Conservation (phyloP, 2,329 filamentous ascomycete species). For the Nothophoma quercina region DNA sequence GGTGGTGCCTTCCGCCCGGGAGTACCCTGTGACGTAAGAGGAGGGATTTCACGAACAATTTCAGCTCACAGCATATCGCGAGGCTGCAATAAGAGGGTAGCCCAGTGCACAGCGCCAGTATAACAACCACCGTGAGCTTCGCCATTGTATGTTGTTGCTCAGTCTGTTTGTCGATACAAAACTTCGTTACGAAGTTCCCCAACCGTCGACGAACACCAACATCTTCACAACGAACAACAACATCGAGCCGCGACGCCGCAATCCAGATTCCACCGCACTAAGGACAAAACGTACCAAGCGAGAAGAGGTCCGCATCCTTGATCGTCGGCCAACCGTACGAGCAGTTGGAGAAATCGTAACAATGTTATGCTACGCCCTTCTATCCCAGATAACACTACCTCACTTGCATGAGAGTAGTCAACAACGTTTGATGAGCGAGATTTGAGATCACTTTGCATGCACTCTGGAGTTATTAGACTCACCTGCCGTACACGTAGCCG, state of each 20-base stretch:
- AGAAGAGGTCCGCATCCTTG: background rate
- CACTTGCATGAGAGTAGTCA: background rate
- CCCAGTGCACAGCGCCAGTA: background rate
- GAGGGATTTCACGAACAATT: background rate
- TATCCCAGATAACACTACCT: background rate
- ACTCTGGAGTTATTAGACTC: slow-evolving; percentile 12
- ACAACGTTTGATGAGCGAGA: background rate
- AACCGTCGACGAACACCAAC: background rate
- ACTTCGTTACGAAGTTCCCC: background rate
- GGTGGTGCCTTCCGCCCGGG: slow-evolving; percentile 13
- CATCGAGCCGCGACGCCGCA: background rate
- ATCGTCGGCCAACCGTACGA: background rate
- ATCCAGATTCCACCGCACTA: background rate
- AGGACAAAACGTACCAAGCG: background rate
- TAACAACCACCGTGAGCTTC: background rate
- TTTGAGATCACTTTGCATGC: background rate
- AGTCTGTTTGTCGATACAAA: background rate
- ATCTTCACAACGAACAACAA: background rate
- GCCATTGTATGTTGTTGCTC: background rate
- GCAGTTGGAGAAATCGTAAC: background rate
- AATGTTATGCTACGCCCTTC: background rate
- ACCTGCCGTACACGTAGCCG: slow-evolving; percentile 2
- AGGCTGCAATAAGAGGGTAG: background rate
- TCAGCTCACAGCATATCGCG: background rate
- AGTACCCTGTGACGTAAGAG: slow-evolving; percentile 8